Base-by-base conservation (phyloP, 1,284 basidiomycete genomes). In the Cutaneotrichosporon sp. region DNA sequence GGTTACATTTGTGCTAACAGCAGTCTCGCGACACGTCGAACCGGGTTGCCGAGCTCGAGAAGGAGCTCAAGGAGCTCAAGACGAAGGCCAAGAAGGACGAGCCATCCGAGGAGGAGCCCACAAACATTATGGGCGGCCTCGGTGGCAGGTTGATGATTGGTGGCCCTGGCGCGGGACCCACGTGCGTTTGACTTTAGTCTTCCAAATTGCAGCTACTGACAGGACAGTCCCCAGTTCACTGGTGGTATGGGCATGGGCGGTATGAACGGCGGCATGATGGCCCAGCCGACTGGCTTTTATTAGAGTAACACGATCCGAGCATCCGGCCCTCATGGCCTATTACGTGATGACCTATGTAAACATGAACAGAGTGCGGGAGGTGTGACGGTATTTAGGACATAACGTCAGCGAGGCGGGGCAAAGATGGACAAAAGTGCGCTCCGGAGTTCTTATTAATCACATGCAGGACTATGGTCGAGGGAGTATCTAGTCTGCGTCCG, bases 81-180 rank as follows among this genome's bases (percentile, higher is more conserved):
- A 57, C 65, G 9, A 73, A 71, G 64, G 53, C 64, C 42, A 52
- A 52, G 47, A 59, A 63, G 30, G 61, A 66, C 37, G 65, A 68
- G 47, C 55, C 64, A 7, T 62, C 66, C 34, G 67, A 69, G 45
- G 66, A 68, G 42, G 43, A 55, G 23, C 51, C 63, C 15, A 53
- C 59, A 10, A 52, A 59, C 33, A 39, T 69, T 51, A 69, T 69
- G n/a, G 54, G 54, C 23, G 74, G 74, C 17, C 59, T 74, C n/a
- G 73, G 74, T 38, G 68, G 67, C 14, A 61, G 73, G 26, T 55
- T 76, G 56, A 65, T 76, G 65, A 74, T 73, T 49, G 72, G 72
- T 42, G 72, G 68, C 30, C 73, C 43, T 30, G 46, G 43, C 33
- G 33, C 20, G 37, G 46, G 33, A 23, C 33, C 21, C 40, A n/a